Evolutionary conservation across 1,284 basidiomycete species (phyloP).

Genomic region (Ceratobasidium sp.): DNA sequence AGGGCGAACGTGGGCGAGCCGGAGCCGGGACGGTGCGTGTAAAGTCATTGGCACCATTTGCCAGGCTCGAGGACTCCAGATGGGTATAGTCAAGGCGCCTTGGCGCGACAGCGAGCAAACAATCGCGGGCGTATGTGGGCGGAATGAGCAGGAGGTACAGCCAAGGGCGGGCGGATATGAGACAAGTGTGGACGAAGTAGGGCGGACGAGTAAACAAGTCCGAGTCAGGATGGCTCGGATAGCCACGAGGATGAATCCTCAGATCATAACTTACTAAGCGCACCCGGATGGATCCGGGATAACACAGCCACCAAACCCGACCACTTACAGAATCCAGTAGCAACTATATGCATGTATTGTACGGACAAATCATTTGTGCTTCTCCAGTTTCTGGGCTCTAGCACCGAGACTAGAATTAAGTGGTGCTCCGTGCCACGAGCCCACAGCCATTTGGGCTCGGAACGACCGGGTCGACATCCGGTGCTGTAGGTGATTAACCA

Average conservation of each 20-base stretch:
- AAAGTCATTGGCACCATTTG: too few species aligned
- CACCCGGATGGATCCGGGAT: background rate
- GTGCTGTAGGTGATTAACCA: slow-evolving; percentile 22
- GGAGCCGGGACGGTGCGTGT: too few species aligned
- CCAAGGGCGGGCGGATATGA: too few species aligned
- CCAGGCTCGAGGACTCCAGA: too few species aligned
- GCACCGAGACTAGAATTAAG: background rate
- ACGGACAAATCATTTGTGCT: background rate
- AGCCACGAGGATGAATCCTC: slow-evolving; percentile 13
- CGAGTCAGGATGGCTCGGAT: background rate
- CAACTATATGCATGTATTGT: background rate
- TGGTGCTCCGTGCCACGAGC: background rate
- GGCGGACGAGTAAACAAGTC: too few species aligned
- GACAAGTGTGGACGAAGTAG: too few species aligned
- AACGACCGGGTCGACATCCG: slow-evolving; percentile 9
- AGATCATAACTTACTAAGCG: background rate
- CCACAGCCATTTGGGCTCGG: slow-evolving; percentile 9
- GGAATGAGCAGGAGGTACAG: too few species aligned
- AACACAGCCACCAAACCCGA: slow-evolving; percentile 14
- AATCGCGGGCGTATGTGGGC: too few species aligned
- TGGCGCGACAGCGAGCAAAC: too few species aligned
- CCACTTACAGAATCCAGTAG: too few species aligned
- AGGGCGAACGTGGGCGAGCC: too few species aligned
- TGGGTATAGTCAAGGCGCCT: too few species aligned
- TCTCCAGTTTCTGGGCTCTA: background rate